phyloP scores from a whole-genome alignment of 768 basidiomycete species.

The Lentinula raphanica region DNA sequence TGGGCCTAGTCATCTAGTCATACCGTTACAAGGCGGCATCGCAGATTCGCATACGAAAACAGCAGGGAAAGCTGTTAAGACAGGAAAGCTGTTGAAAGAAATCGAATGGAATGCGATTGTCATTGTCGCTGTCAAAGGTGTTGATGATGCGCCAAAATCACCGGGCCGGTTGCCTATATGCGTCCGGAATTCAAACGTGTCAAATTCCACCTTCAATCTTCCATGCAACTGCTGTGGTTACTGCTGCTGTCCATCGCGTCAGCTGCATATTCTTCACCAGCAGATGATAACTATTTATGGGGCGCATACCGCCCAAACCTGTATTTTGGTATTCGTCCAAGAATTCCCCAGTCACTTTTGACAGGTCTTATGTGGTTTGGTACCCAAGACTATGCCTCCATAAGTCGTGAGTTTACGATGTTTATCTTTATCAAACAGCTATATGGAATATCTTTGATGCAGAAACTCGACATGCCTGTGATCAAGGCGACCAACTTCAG shows the following conservation, averaged over 20 bases:
- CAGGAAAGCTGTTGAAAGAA: neutral
- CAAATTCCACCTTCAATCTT: neutral
- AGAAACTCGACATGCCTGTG: constrained; percentile 84
- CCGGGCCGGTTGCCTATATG: neutral
- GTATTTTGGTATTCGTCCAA: constrained; percentile 90
- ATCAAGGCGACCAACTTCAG: constrained; percentile 78
- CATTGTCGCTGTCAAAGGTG: neutral
- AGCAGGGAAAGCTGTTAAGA: too few relatives aligned
- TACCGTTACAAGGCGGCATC: too few relatives aligned
- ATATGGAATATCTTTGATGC: constrained; percentile 9
- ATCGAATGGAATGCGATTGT: neutral
- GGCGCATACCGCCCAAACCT: constrained; percentile 87
- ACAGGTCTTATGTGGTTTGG: constrained; percentile 95
- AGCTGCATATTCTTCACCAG: constrained; percentile 28
- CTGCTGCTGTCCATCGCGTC: constrained; percentile 41
- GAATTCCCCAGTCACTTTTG: constrained; percentile 84
- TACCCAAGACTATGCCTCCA: constrained; percentile 74
- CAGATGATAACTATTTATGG: constrained; percentile 68
- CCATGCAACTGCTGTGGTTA: constrained; percentile 42
- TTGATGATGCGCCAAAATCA: neutral
- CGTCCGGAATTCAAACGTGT: neutral
- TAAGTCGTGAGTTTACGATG: constrained; percentile 47
- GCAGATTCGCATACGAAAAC: neutral
- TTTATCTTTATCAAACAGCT: neutral
- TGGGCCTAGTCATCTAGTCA: too few relatives aligned